Evolutionary conservation across 257 asterid genomes (phyloP).

Genomic region (Parsonsia alboflavescens): DNA sequence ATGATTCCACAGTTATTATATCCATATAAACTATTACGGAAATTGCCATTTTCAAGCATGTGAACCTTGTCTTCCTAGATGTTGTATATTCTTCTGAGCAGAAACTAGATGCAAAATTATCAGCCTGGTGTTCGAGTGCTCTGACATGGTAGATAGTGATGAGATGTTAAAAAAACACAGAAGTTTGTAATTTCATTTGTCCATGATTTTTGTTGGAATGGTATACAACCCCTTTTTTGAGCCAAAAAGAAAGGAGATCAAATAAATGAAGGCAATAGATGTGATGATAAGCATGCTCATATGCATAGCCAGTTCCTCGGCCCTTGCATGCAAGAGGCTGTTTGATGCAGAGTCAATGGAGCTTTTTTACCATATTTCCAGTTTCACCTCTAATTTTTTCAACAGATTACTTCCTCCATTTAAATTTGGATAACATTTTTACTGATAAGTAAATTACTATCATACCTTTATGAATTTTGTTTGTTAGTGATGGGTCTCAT

Average conservation of each 20-base stretch:
- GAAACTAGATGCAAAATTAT: neutral
- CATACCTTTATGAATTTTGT: too few species aligned
- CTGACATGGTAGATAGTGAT: too few species aligned
- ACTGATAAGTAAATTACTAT: too few species aligned
- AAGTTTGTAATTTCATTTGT: too few species aligned
- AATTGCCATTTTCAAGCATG: neutral
- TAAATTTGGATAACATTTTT: too few species aligned
- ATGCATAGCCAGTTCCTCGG: neutral
- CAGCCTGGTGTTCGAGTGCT: too few species aligned
- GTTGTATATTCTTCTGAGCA: neutral
- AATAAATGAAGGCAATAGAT: too few species aligned
- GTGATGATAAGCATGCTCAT: neutral
- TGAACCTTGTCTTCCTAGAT: neutral
- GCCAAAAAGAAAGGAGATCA: neutral
- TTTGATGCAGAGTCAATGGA: neutral
- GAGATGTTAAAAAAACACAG: too few species aligned
- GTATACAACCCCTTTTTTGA: too few species aligned
- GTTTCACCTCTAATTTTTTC: neutral
- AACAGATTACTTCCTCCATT: neutral
- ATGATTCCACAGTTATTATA: neutral
- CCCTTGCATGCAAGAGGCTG: neutral
- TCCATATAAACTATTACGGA: neutral
- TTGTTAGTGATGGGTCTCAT: too few species aligned
- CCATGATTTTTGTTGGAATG: too few species aligned
- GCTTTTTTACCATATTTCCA: neutral